These are phyloP conservation scores for Thymus mandschuricus DNA, from an alignment of 257 asterid species.

Conservation along the genomic window DNA sequence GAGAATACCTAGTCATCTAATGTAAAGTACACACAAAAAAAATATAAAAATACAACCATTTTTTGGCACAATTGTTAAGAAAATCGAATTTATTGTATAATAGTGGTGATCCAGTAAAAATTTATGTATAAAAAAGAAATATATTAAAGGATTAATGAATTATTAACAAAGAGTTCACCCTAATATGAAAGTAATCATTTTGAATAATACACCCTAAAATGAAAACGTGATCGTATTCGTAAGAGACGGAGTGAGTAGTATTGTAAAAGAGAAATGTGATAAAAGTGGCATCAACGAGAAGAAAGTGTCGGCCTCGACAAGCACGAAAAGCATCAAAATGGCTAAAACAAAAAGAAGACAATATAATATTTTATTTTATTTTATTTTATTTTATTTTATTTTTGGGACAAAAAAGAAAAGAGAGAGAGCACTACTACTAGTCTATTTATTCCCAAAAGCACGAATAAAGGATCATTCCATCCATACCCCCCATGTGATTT, in stretches of 20 bases:
- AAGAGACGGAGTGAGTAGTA: not conserved
- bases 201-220: too few species aligned
- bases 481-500: constrained; percentile 34
- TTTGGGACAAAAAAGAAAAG: not conserved
- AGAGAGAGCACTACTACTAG: constrained; percentile 29
- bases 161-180: too few species aligned
- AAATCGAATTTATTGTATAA: too few species aligned
- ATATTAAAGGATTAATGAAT: too few species aligned
- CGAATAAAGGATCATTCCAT: constrained; percentile 32
- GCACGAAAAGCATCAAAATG: constrained; percentile 28
- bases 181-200: too few species aligned
- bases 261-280: not conserved
- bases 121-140: too few species aligned
- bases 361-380: constrained; percentile 21
- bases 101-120: too few species aligned
- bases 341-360: not conserved
- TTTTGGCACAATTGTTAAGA: too few species aligned
- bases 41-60: too few species aligned
- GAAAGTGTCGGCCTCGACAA: constrained; percentile 27
- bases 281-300: constrained; percentile 26
- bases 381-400: too few species aligned
- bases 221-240: not conserved
- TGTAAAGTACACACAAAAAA: too few species aligned
- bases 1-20: too few species aligned
- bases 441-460: constrained; percentile 39